These are phyloP conservation scores for Alloteropsis semialata DNA, from an alignment of 176 grass and related monocot species.

Conservation along the genomic window DNA sequence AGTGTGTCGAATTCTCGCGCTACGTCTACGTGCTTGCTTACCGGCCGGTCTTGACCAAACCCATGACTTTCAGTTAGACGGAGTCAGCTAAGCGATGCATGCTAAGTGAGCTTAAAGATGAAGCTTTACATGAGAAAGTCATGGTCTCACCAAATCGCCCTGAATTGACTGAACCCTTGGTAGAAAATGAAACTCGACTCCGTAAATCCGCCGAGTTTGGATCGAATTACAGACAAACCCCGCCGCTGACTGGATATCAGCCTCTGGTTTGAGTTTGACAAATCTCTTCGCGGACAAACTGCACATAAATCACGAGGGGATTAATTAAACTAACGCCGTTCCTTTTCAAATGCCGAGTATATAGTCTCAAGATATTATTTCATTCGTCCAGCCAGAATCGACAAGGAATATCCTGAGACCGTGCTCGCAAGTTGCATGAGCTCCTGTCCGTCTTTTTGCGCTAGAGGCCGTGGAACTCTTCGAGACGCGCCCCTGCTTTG, in stretches of 20 bases:
- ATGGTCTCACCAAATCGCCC: not conserved
- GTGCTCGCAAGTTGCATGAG: not conserved
- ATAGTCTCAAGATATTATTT: not conserved
- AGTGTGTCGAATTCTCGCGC: not conserved
- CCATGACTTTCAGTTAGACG: slow-evolving; percentile 16
- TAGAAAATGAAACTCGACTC: not conserved
- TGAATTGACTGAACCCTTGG: not conserved
- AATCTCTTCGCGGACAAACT: not conserved
- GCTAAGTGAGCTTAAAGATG: not conserved
- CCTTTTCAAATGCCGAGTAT: not conserved
- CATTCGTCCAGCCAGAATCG: not conserved
- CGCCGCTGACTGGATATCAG: not conserved
- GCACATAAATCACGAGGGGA: not conserved
- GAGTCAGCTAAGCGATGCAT: slow-evolving; percentile 10
- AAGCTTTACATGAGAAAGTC: slow-evolving; percentile 28
- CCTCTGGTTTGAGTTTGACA: not conserved
- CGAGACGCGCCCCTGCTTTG: not conserved
- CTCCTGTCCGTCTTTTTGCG: not conserved
- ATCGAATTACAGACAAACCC: not conserved
- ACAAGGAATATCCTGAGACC: not conserved
- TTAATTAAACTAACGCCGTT: not conserved
- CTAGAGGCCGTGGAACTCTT: not conserved
- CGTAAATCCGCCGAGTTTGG: not conserved
- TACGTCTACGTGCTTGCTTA: not conserved
- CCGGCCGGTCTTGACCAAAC: slow-evolving; percentile 1